A percentile compares a stretch with the other conserved stretches of the same genome.
These are phyloP conservation scores for Sistotremastrum suecicum DNA, from an alignment of 768 basidiomycete genomes.

Conservation along the genomic window DNA sequence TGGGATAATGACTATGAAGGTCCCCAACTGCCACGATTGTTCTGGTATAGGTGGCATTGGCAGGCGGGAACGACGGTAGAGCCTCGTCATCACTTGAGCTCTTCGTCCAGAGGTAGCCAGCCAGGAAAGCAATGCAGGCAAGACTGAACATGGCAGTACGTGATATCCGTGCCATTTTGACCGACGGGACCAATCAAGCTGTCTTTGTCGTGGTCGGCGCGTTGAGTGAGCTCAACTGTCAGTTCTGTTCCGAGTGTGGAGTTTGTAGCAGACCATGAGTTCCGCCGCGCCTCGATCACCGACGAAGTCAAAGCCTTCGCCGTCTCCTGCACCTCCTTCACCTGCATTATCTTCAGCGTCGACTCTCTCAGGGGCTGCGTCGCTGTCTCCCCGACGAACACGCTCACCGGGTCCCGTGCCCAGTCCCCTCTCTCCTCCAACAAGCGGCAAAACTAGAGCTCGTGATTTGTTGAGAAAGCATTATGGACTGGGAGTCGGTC, in stretches of 20 bases:
- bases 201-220: not conserved
- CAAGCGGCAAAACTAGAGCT: conserved; percentile 36
- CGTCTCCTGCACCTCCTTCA: not conserved
- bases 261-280: not conserved
- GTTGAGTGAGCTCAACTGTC: not conserved
- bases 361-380: conserved; percentile 1
- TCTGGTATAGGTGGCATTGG: conserved; percentile 12
- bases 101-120: not conserved
- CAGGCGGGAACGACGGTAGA: not conserved
- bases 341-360: not conserved
- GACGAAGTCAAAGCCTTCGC: not conserved
- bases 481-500: conserved; percentile 71
- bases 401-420: not conserved
- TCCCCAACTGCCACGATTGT: conserved; percentile 86
- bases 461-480: conserved; percentile 73
- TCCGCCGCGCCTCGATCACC: conserved; percentile 1
- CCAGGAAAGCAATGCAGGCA: not conserved
- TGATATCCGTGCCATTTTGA: not conserved
- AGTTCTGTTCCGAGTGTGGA: not conserved
- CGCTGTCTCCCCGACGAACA: not conserved
- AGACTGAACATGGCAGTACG: not conserved
- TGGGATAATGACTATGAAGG: conserved; percentile 76
- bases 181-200: not conserved
- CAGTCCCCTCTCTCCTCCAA: too few relatives aligned
- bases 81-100: too few relatives aligned